These are phyloP conservation scores for Ziziphus jujuba DNA, from an alignment of 306 rosid species.

Conservation along the genomic window DNA sequence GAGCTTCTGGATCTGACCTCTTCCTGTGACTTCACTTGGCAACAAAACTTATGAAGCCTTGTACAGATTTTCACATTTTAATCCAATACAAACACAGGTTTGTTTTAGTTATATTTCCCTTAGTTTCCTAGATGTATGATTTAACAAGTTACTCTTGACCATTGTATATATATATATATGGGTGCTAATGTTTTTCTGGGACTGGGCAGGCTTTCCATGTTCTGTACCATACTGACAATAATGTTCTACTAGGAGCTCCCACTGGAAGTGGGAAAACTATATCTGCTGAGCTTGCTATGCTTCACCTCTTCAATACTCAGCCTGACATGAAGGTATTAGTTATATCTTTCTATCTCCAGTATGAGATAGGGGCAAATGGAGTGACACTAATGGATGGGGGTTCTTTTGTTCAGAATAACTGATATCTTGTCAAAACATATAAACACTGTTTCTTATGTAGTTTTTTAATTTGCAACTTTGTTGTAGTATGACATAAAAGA, in stretches of 20 bases:
- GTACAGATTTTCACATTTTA: slow-evolving; percentile 88
- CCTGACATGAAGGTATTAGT: slow-evolving; percentile 90
- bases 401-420: not conserved
- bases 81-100: slow-evolving; percentile 99
- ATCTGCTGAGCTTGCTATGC: slow-evolving; percentile 99
- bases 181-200: slow-evolving; percentile 25
- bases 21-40: slow-evolving; percentile 82
- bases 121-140: slow-evolving; percentile 4
- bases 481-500: too few species aligned
- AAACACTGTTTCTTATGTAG: too few species aligned
- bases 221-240: slow-evolving; percentile 85
- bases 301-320: slow-evolving; percentile 83
- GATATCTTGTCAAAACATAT: too few species aligned
- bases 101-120: slow-evolving; percentile 21
- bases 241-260: slow-evolving; percentile 95
- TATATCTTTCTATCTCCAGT: not conserved
- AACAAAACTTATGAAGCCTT: slow-evolving; percentile 66
- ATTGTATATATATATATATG: not conserved
- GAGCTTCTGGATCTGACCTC: slow-evolving; percentile 94
- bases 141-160: not conserved
- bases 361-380: not conserved
- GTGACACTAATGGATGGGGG: too few species aligned
- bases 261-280: slow-evolving; percentile 99
- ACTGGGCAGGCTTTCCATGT: slow-evolving; percentile 80
- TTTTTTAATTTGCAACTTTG: too few species aligned